A percentile compares a stretch with the other conserved stretches of the same genome.
These are phyloP conservation scores for Trichoderma sp. DNA, from an alignment of 2,329 filamentous ascomycete species.

Conservation along the genomic window DNA sequence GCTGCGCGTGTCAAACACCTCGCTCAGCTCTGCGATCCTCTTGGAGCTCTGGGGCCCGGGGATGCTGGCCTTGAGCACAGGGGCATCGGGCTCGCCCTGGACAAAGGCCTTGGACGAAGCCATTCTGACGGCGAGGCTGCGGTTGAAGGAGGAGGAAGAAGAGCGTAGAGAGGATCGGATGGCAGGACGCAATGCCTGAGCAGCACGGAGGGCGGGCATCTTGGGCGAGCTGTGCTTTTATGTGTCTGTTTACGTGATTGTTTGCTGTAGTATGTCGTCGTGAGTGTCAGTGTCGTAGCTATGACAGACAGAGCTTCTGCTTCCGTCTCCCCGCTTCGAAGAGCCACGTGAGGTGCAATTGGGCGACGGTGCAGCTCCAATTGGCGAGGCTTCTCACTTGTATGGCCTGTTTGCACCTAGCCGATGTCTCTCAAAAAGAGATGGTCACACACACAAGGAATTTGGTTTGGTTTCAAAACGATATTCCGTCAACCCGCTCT, in stretches of 20 bases:
- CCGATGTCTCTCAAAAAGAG: not conserved
- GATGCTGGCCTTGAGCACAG: slow-evolving; percentile 60
- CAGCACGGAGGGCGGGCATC: slow-evolving; percentile 36
- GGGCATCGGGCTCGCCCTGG: slow-evolving; percentile 53
- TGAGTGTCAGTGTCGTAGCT: not conserved
- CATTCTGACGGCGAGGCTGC: slow-evolving; percentile 31
- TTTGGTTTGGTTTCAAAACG: not conserved
- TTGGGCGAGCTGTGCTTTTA: not conserved
- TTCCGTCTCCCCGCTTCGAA: not conserved
- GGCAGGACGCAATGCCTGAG: slow-evolving; percentile 26
- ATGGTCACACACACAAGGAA: not conserved
- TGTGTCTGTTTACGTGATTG: not conserved
- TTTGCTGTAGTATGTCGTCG: not conserved
- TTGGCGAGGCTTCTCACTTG: not conserved
- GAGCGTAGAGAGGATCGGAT: not conserved
- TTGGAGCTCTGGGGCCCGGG: slow-evolving; percentile 75
- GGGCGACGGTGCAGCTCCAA: not conserved
- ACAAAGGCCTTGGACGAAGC: slow-evolving; percentile 44
- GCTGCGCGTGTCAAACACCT: slow-evolving; percentile 83
- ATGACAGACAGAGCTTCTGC: not conserved
- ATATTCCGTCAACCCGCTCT: not conserved
- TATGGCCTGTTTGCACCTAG: not conserved
- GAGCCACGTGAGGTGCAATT: slow-evolving; percentile 2
- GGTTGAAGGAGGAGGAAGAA: slow-evolving; percentile 24
- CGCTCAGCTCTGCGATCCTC: slow-evolving; percentile 68